Conservation (phyloP, 345 rosid genomes). For the Erodium maritimum region DNA sequence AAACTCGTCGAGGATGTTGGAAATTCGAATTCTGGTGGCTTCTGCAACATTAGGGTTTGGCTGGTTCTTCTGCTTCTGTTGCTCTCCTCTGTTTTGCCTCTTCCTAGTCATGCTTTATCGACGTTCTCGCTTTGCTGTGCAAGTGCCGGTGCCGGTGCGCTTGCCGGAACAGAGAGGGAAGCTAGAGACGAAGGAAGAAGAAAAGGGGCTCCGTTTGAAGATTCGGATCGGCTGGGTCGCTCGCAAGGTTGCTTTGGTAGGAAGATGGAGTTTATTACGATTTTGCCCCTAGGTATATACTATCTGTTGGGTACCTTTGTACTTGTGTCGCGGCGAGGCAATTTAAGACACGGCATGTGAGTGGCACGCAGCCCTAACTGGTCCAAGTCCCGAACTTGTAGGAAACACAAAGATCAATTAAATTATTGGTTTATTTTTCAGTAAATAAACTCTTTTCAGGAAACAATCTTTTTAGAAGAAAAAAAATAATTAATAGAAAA, state of each 20-base stretch:
- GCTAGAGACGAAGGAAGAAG: background rate
- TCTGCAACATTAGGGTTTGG: conserved; percentile 32
- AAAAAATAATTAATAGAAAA: too few species aligned
- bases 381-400: background rate
- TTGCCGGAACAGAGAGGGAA: too few species aligned
- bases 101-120: conserved; percentile 21
- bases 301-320: background rate
- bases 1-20: conserved; percentile 39
- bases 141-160: too few species aligned
- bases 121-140: background rate
- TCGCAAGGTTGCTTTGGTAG: background rate
- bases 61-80: conserved; percentile 7
- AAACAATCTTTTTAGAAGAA: too few species aligned
- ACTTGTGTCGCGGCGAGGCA: too few species aligned
- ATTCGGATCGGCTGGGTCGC: background rate
- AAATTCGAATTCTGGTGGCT: conserved; percentile 42
- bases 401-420: too few species aligned
- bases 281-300: background rate
- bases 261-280: background rate
- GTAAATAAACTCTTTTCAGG: too few species aligned
- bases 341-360: too few species aligned
- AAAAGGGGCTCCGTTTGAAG: background rate
- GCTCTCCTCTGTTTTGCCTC: conserved; percentile 16
- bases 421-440: too few species aligned
- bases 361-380: background rate